A percentile compares a stretch with the other conserved stretches of the same genome.
Evolutionary conservation across 495 filamentous ascomycete genomes (phyloP).

Genomic region (Xylaria longipes): DNA sequence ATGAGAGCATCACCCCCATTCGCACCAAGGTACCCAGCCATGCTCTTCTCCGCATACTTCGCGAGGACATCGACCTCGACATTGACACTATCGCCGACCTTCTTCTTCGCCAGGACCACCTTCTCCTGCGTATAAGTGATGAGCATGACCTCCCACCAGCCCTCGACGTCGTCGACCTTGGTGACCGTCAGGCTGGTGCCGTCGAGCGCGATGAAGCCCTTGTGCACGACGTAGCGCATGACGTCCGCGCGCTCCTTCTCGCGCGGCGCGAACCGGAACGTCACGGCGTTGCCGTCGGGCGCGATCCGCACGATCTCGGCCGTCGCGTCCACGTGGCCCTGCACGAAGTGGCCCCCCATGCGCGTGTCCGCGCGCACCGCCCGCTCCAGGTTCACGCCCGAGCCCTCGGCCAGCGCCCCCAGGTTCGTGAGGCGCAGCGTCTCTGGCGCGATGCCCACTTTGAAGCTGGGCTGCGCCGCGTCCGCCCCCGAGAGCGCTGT

Average conservation of each 20-base stretch:
- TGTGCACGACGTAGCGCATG: constrained; percentile 88
- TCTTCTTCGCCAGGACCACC: constrained; percentile 83
- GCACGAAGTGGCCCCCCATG: constrained; percentile 86
- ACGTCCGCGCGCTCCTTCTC: constrained; percentile 57
- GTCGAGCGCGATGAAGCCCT: constrained; percentile 94
- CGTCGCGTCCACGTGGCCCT: constrained; percentile 93
- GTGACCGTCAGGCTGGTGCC: constrained; percentile 97
- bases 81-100: constrained; percentile 86
- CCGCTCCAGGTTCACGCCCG: constrained; percentile 87
- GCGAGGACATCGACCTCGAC: constrained; percentile 98
- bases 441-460: constrained; percentile 93
- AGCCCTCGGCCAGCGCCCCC: constrained; percentile 62
- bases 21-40: constrained; percentile 69
- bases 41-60: constrained; percentile 98
- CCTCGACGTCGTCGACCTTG: constrained; percentile 73
- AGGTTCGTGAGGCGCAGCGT: constrained; percentile 97
- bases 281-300: constrained; percentile 86
- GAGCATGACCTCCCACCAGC: constrained; percentile 98
- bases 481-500: constrained; percentile 67
- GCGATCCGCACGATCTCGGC: constrained; percentile 71
- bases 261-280: constrained; percentile 78
- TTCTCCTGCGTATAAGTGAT: constrained; percentile 98
- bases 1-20: constrained; percentile 57
- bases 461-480: constrained; percentile 63
- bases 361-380: constrained; percentile 87